phyloP scores from a whole-genome alignment of 2,329 filamentous ascomycete species.

The Claviceps digitariae region DNA sequence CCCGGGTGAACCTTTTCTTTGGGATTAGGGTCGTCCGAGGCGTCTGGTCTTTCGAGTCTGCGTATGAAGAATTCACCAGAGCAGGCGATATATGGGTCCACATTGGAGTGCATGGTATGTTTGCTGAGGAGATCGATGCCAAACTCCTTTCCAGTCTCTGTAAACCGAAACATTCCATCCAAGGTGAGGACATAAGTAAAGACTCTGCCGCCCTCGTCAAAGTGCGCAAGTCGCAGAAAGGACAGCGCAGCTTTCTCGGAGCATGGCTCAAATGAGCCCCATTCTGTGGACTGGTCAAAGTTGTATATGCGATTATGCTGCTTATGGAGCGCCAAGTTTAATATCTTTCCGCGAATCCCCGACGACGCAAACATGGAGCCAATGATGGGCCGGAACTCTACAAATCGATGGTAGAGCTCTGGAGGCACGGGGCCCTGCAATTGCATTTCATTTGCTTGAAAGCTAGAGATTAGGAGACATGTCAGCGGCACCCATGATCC shows the following conservation, averaged over 20 bases:
- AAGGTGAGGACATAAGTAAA: constrained; percentile 89
- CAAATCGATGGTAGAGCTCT: constrained; percentile 77
- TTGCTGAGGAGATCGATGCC: constrained; percentile 88
- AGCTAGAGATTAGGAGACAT: constrained; percentile 36
- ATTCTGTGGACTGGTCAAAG: constrained; percentile 63
- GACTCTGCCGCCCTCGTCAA: constrained; percentile 70
- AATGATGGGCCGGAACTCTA: constrained; percentile 85
- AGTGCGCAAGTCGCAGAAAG: constrained; percentile 77
- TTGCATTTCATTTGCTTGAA: constrained; percentile 88
- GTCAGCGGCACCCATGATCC: background rate
- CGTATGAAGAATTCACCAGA: constrained; percentile 89
- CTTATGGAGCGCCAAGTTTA: constrained; percentile 78
- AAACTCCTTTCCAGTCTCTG: constrained; percentile 91
- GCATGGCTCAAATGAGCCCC: constrained; percentile 53
- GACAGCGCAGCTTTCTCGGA: constrained; percentile 59
- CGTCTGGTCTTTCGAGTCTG: constrained; percentile 40
- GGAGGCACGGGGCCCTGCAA: constrained; percentile 69
- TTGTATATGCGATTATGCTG: constrained; percentile 86
- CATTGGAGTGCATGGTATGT: constrained; percentile 94
- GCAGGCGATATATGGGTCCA: constrained; percentile 80
- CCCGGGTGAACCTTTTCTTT: constrained; percentile 37
- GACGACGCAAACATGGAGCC: constrained; percentile 73
- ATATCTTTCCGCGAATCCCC: constrained; percentile 63
- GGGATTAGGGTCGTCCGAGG: constrained; percentile 28
- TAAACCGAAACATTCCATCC: constrained; percentile 78